Base-by-base conservation (phyloP, 306 rosid species). In the Gleditsia sinensis region DNA sequence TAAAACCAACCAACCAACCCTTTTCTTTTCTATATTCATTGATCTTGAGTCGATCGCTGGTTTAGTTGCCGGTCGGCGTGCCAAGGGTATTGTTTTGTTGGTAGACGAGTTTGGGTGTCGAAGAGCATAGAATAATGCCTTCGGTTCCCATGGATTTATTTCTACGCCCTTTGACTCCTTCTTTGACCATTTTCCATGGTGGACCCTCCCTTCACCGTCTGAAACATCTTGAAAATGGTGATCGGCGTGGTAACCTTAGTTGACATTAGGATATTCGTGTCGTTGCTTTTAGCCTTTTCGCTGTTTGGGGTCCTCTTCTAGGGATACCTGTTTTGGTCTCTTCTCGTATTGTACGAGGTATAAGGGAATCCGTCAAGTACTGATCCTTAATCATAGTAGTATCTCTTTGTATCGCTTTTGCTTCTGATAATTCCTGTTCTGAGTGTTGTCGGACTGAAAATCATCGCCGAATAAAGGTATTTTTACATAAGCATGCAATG, bases 171-270 rank as follows among this genome's bases (percentile, higher is more conserved):
- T 28, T 81, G 55, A 58, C 78, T 79, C 84, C 83, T 36, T 88
- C 86, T 12, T n/a, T 85, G 59, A 64, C 80, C 32, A 74, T 81
- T 59, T 86, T 83, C 39, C 89, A 86, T 66, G 81, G 85, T 67
- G 92, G 94, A 62, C 82, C 91, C 3, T 88, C 84, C 8, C 81
- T 81, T 78, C 90, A 89, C 85, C 96, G 95, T 91, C 83, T 90
- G 81, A 90, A 94, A 84, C 88, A 64, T 75, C 90, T 91, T 16
- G 86, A 87, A 55, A 88, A 88, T 40, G 57, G 93, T 76, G 91
- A 91, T 84, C 87, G 94, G 76, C 97, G 89, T 67, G 96, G 92
- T 87, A 88, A 88, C 87, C 97, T 94, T 88, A 87, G 95, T 91
- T 91, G 80, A 87, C 97, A 72, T 55, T 64, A 66, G 43, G 75